Conservation (phyloP, 257 asterid species). For the Gentiana macrophylla region DNA sequence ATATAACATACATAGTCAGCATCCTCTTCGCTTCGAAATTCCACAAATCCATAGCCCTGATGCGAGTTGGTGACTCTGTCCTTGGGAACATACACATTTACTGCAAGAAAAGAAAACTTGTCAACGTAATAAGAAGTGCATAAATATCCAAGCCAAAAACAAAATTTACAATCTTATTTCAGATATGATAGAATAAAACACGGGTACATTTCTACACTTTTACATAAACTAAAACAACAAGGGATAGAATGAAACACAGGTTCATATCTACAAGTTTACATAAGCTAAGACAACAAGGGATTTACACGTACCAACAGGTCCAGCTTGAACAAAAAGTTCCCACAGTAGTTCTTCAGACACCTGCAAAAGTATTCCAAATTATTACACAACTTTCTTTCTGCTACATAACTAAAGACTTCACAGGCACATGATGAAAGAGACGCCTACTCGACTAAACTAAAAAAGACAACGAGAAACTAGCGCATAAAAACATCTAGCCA, state of each 20-base stretch:
- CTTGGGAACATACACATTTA: constrained; percentile 93
- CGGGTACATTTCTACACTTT: too few relatives aligned
- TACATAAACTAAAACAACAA: too few relatives aligned
- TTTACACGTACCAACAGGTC: constrained; percentile 72
- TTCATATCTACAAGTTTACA: too few relatives aligned
- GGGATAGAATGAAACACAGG: too few relatives aligned
- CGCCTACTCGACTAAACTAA: too few relatives aligned
- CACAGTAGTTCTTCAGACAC: constrained; percentile 81
- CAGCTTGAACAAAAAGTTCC: constrained; percentile 96
- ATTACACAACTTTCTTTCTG: background rate
- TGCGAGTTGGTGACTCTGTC: constrained; percentile 92
- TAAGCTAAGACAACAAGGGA: too few relatives aligned
- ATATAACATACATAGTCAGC: constrained; percentile 68
- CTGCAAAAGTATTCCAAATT: constrained; percentile 25
- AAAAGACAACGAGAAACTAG: too few relatives aligned
- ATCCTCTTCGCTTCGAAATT: constrained; percentile 96
- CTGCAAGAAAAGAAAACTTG: constrained; percentile 21
- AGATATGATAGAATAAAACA: too few relatives aligned
- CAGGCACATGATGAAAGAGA: too few relatives aligned
- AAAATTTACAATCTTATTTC: background rate
- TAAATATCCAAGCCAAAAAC: background rate
- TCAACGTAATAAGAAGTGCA: constrained; percentile 4
- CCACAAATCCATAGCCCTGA: constrained; percentile 95
- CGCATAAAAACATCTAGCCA: too few relatives aligned
- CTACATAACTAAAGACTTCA: too few relatives aligned